These are phyloP conservation scores for Canna indica DNA, from an alignment of 176 grass and related monocot species.

Conservation along the genomic window DNA sequence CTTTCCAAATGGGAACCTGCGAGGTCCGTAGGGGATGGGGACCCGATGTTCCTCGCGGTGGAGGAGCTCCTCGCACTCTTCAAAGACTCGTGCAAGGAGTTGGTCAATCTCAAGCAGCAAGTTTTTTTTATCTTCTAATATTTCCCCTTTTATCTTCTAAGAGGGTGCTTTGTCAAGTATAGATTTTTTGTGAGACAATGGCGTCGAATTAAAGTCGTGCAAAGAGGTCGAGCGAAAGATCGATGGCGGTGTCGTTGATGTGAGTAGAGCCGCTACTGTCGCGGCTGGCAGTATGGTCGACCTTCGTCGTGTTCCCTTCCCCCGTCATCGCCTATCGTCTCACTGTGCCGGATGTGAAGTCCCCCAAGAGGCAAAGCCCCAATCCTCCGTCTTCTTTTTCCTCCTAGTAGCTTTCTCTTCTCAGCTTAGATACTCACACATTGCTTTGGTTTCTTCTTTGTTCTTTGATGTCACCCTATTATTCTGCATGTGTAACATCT, in stretches of 20 bases:
- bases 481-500: neutral
- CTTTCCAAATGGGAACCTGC: constrained; percentile 16
- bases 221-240: neutral
- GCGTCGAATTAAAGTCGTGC: neutral
- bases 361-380: neutral
- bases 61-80: constrained; percentile 80
- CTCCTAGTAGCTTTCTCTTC: neutral
- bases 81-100: constrained; percentile 98
- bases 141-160: too few species aligned
- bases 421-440: neutral
- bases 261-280: neutral
- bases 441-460: neutral
- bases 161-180: too few species aligned
- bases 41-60: constrained; percentile 70
- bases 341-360: neutral
- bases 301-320: constrained; percentile 11
- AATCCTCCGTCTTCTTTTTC: neutral
- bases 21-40: constrained; percentile 23
- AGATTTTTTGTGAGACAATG: too few species aligned
- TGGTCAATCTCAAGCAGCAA: constrained; percentile 77
- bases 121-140: constrained; percentile 19
- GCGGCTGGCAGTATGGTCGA: constrained; percentile 5
- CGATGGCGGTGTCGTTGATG: neutral
- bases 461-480: neutral
- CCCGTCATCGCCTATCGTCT: constrained; percentile 5